These are phyloP conservation scores for Fusarium sp. DNA, from an alignment of 2,329 filamentous ascomycete species.

Conservation along the genomic window DNA sequence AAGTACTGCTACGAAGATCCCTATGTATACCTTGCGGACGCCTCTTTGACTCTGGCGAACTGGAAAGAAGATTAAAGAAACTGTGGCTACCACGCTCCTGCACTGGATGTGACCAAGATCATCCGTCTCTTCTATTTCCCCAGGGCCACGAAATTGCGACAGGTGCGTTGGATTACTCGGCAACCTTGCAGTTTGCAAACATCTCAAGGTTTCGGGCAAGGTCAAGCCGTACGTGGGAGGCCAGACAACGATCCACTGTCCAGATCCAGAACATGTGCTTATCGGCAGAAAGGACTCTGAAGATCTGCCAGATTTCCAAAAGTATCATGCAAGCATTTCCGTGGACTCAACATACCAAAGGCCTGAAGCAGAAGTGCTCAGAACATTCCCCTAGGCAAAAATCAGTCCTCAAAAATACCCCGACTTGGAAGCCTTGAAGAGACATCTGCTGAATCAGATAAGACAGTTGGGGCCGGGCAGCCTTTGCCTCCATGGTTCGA, in stretches of 20 bases:
- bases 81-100: background rate
- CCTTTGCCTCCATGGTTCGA: background rate
- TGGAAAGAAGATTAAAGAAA: background rate
- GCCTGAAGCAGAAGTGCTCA: background rate
- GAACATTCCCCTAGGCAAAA: background rate
- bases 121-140: background rate
- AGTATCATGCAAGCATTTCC: background rate
- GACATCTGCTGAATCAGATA: background rate
- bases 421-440: background rate
- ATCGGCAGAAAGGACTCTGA: no score
- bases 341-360: background rate
- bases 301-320: accelerated
- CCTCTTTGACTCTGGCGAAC: background rate
- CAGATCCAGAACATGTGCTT: background rate
- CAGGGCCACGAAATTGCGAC: background rate
- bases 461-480: background rate
- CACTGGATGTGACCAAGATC: background rate
- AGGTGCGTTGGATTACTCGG: background rate
- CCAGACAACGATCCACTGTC: background rate
- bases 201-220: background rate
- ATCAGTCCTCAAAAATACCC: background rate
- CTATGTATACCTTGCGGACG: background rate
- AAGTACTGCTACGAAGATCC: background rate
- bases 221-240: background rate
- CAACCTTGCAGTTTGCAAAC: background rate